Evolutionary conservation across 345 rosid genomes (phyloP), one percentile per base, ranked within the genome.

Genomic region (Moringa oleifera): DNA sequence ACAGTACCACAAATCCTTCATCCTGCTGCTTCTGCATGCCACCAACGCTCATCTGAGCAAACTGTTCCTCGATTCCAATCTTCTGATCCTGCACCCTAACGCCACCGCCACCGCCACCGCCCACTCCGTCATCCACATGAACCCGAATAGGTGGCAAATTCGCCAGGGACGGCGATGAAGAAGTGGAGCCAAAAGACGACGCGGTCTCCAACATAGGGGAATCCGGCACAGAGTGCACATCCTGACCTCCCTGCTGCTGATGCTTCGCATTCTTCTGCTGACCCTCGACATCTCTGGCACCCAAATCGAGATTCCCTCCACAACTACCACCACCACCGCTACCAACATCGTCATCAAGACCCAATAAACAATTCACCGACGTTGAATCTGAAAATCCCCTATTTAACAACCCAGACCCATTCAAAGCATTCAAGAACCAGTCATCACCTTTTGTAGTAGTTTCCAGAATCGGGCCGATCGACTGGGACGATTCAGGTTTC

Each of bases 171-270:
- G 97, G 97, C 0, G 93, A 83, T 4, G 97, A 90, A 20, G 99
- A 94, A 64, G 93, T 81, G 6, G 99, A 94, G 65, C 97, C 99
- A 55, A 94, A 94, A 17, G 97, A 90, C 12, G 99, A 90, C 5
- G 87, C 72, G 0, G 86, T 90, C 53, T 94, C 99, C 74, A 90
- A 53, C 97, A 94, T 86, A 21, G 96, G 95, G 51, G 97, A 94
- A 72, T 94, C 99, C 18, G 97, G 97, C 58, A 90, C 82, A 7
- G 89, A 88, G 53, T 94, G 89, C 54, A 94, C 82, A 70, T 94
- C 96, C 61, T 79, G 83, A 18, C 72, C 73, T 65, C 72, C 77
- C 51, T 53, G 64, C 24, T 46, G 79, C 66, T 78, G 81, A 63
- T 59, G 82, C 75, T 74, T 73, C 24, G 58, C 85, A 68, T 77